Evolutionary conservation across 2,329 filamentous ascomycete species (phyloP).

Genomic region (Davidsoniella virescens): DNA sequence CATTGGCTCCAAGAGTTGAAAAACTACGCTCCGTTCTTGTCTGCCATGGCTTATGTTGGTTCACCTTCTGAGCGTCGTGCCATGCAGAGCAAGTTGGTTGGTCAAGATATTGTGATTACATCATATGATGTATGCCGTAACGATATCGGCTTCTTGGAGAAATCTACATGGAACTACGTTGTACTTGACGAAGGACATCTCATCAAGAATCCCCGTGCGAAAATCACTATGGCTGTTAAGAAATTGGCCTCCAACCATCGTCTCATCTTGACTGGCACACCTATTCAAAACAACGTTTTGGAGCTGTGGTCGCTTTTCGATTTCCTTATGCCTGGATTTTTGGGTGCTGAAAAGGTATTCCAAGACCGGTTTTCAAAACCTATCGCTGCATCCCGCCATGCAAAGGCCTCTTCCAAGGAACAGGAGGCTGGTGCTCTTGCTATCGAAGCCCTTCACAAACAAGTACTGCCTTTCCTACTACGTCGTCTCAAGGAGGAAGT

Average conservation of each 20-base stretch:
- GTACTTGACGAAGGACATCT: constrained; percentile 94
- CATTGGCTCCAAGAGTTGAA: constrained; percentile 98
- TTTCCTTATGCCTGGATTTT: constrained; percentile 96
- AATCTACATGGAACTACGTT: constrained; percentile 91
- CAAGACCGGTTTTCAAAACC: constrained; percentile 88
- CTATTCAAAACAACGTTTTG: constrained; percentile 93
- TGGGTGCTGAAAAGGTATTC: constrained; percentile 91
- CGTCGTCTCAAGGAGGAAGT: constrained; percentile 96
- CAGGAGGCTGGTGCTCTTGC: constrained; percentile 92
- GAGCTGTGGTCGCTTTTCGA: constrained; percentile 97
- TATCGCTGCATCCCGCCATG: constrained; percentile 84
- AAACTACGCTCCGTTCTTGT: constrained; percentile 87
- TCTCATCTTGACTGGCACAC: constrained; percentile 88
- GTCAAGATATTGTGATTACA: constrained; percentile 86
- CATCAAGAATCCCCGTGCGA: constrained; percentile 97
- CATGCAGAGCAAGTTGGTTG: constrained; percentile 50
- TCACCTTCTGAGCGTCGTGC: constrained; percentile 64
- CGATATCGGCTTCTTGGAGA: constrained; percentile 68
- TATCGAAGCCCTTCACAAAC: constrained; percentile 96
- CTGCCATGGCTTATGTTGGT: constrained; percentile 78
- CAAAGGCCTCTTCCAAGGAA: constrained; percentile 94
- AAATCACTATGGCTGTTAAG: constrained; percentile 89
- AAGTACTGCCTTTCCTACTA: constrained; percentile 89
- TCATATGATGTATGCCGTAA: constrained; percentile 98
- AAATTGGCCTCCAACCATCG: constrained; percentile 79